phyloP scores from a whole-genome alignment of 1,284 basidiomycete genomes.

The Tilletia setariae region DNA sequence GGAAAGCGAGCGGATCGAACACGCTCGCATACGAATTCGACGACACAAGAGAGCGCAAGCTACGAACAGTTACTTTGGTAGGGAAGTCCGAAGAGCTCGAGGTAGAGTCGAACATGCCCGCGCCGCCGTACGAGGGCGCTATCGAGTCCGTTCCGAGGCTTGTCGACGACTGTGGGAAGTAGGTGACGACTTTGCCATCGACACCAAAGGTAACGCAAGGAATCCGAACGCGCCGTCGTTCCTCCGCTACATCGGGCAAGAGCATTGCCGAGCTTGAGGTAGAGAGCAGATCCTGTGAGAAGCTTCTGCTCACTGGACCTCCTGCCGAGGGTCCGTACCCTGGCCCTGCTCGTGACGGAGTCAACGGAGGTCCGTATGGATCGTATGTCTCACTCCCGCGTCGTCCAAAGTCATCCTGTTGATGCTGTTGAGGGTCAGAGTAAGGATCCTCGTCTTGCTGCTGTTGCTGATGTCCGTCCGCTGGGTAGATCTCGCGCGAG shows the following conservation, averaged over 20 bases:
- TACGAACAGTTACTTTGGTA: slow-evolving; percentile 30
- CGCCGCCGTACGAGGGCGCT: slow-evolving; percentile 26
- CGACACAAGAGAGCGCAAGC: slow-evolving; percentile 34
- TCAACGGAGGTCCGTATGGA: background rate
- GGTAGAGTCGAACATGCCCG: slow-evolving; percentile 19
- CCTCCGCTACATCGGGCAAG: slow-evolving; percentile 35
- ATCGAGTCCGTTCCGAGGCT: background rate
- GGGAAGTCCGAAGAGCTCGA: slow-evolving; percentile 20
- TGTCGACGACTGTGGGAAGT: slow-evolving; percentile 32
- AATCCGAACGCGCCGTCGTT: slow-evolving; percentile 36
- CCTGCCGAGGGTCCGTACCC: slow-evolving; percentile 16
- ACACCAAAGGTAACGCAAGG: slow-evolving; percentile 48
- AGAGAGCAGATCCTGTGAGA: slow-evolving; percentile 16
- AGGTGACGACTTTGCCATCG: slow-evolving; percentile 47
- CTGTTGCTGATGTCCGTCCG: too few relatives aligned
- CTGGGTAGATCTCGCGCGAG: too few relatives aligned
- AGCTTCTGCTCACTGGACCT: slow-evolving; percentile 15
- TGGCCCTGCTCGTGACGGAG: slow-evolving; percentile 17
- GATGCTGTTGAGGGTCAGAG: too few relatives aligned
- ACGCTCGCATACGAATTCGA: slow-evolving; percentile 38
- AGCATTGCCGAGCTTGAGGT: slow-evolving; percentile 18
- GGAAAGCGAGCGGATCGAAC: slow-evolving; percentile 45
- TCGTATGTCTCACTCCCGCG: background rate
- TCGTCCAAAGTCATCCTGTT: background rate
- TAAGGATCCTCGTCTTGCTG: too few relatives aligned